phyloP scores from a whole-genome alignment of 768 basidiomycete species.

The Trametes cinnabarina region DNA sequence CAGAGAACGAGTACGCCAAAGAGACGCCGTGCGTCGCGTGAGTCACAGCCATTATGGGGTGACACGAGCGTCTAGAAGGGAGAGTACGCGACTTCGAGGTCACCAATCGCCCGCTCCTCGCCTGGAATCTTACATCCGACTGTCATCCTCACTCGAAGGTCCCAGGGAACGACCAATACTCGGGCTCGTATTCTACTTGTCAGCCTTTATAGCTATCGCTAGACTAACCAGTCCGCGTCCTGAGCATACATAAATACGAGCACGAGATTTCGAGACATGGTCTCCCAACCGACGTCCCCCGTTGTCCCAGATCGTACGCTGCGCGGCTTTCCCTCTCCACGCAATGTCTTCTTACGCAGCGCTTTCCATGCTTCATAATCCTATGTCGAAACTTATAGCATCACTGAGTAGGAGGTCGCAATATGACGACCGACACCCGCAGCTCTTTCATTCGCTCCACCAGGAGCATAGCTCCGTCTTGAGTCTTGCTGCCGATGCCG shows the following conservation, averaged over 20 bases:
- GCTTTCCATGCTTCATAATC: neutral
- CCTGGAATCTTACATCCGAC: neutral
- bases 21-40: neutral
- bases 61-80: neutral
- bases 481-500: conserved; percentile 68
- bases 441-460: conserved; percentile 66
- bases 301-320: conserved; percentile 19
- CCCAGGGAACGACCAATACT: neutral
- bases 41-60: neutral
- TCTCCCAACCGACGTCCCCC: conserved; percentile 10
- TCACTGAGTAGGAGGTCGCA: conserved; percentile 16
- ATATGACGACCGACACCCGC: conserved; percentile 10
- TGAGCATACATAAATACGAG: neutral
- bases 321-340: conserved; percentile 1
- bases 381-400: conserved; percentile 10
- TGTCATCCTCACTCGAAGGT: neutral
- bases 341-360: conserved; percentile 1
- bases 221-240: neutral
- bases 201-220: neutral
- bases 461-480: conserved; percentile 68
- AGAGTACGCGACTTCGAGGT: too few species aligned
- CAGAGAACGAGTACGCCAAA: neutral
- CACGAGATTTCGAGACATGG: neutral
- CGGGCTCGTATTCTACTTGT: neutral
- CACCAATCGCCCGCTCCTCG: neutral